phyloP scores from a whole-genome alignment of 1,284 basidiomycete species.

The Naganishia albida region DNA sequence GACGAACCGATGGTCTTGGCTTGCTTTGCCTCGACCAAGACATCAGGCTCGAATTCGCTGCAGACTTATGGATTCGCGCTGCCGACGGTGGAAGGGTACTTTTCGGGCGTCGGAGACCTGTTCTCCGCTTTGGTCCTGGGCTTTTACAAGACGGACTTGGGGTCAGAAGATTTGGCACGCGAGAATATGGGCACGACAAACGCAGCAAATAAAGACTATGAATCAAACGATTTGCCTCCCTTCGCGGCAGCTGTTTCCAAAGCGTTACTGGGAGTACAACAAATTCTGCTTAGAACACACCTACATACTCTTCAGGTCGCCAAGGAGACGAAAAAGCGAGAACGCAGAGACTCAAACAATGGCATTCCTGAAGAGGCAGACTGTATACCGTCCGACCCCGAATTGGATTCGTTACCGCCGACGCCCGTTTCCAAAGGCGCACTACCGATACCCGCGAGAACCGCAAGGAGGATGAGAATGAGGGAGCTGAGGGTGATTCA shows the following conservation, averaged over 20 bases:
- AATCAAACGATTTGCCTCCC: slow-evolving; percentile 42
- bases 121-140: slow-evolving; percentile 91
- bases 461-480: slow-evolving; percentile 70
- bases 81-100: slow-evolving; percentile 84
- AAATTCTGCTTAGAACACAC: slow-evolving; percentile 74
- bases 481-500: slow-evolving; percentile 80
- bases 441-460: slow-evolving; percentile 59
- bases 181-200: slow-evolving; percentile 15
- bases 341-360: slow-evolving; percentile 48
- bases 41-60: slow-evolving; percentile 39
- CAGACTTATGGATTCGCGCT: slow-evolving; percentile 69
- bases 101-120: slow-evolving; percentile 93
- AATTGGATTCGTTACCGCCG: slow-evolving; percentile 38
- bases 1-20: slow-evolving; percentile 60
- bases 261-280: slow-evolving; percentile 80
- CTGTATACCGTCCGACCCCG: slow-evolving; percentile 45
- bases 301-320: slow-evolving; percentile 54
- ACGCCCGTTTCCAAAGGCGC: slow-evolving; percentile 26
- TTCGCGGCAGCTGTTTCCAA: slow-evolving; percentile 65
- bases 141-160: slow-evolving; percentile 59
- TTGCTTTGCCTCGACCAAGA: slow-evolving; percentile 69
- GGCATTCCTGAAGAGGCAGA: slow-evolving; percentile 24
- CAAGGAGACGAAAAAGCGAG: slow-evolving; percentile 42
- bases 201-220: slow-evolving; percentile 30
- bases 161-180: neutral